Evolutionary conservation across 164 flowering plant species (phyloP).

Genomic region (Macadamia integrifolia): DNA sequence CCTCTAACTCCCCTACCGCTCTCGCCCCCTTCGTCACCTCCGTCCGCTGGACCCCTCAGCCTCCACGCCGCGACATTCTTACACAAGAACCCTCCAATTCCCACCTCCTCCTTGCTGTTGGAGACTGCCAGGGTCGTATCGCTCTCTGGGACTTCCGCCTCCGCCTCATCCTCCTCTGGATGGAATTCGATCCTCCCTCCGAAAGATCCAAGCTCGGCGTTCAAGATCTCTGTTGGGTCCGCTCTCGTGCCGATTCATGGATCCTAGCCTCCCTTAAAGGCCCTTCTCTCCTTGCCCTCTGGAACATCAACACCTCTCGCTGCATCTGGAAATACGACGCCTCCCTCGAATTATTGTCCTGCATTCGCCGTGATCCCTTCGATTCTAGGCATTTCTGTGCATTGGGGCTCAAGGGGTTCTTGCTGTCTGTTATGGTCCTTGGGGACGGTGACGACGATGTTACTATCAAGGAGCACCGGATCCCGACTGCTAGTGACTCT

Average conservation of each 20-base stretch:
- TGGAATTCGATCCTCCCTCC: slow-evolving; percentile 36
- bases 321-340: slow-evolving; percentile 85
- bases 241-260: slow-evolving; percentile 37
- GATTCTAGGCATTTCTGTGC: slow-evolving; percentile 72
- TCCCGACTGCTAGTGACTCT: slow-evolving; percentile 32
- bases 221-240: slow-evolving; percentile 89
- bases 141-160: slow-evolving; percentile 55
- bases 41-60: slow-evolving; percentile 59
- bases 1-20: slow-evolving; percentile 30
- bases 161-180: slow-evolving; percentile 40
- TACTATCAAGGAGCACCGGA: slow-evolving; percentile 44
- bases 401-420: slow-evolving; percentile 68
- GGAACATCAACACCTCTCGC: slow-evolving; percentile 43
- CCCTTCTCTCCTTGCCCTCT: slow-evolving; percentile 58
- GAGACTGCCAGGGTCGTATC: slow-evolving; percentile 85
- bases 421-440: slow-evolving; percentile 48
- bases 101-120: slow-evolving; percentile 75
- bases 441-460: slow-evolving; percentile 66
- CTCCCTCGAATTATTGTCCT: slow-evolving; percentile 63
- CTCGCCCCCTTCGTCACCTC: slow-evolving; percentile 75
- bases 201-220: slow-evolving; percentile 39
- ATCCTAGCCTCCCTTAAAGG: slow-evolving; percentile 68
- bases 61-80: slow-evolving; percentile 51
- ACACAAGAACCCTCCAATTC: slow-evolving; percentile 49
- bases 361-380: slow-evolving; percentile 85